A percentile compares a stretch with the other conserved stretches of the same genome.
Evolutionary conservation across 2,329 filamentous ascomycete genomes (phyloP).

Genomic region (Leptosphaerulina australis): DNA sequence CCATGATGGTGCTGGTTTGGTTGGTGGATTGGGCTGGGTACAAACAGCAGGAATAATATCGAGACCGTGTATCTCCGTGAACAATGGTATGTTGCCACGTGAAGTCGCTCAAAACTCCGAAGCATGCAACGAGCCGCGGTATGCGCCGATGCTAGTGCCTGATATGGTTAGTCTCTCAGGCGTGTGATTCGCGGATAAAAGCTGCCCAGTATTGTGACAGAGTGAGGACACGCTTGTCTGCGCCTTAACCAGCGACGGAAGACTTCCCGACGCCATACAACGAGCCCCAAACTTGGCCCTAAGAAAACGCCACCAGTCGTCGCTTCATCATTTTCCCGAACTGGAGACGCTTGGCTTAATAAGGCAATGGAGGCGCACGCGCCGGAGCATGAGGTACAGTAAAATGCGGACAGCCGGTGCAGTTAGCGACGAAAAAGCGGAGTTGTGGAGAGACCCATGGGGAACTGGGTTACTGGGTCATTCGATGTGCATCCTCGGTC

Average conservation of each 20-base stretch:
- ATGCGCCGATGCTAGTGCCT: slow-evolving; percentile 7
- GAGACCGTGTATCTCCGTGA: slow-evolving; percentile 2
- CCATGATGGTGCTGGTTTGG: slow-evolving; percentile 57
- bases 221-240: slow-evolving; percentile 3
- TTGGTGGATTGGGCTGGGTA: slow-evolving; percentile 1
- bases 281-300: background rate
- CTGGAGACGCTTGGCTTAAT: slow-evolving; percentile 1
- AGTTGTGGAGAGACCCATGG: slow-evolving; percentile 26
- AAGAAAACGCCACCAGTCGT: slow-evolving; percentile 15
- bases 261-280: slow-evolving; percentile 10
- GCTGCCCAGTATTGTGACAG: slow-evolving; percentile 5
- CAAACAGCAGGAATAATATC: background rate
- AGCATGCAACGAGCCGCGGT: slow-evolving; percentile 8
- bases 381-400: background rate
- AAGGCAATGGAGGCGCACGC: slow-evolving; percentile 1
- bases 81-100: slow-evolving; percentile 13
- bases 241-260: slow-evolving; percentile 3
- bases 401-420: slow-evolving; percentile 4
- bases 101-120: slow-evolving; percentile 20
- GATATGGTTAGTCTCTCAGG: background rate
- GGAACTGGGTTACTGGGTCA: slow-evolving; percentile 13
- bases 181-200: slow-evolving; percentile 13
- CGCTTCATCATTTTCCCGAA: slow-evolving; percentile 15
- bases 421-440: slow-evolving; percentile 11
- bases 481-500: slow-evolving; percentile 11